These are phyloP conservation scores for Phialophora expanda DNA, from an alignment of 2,329 filamentous ascomycete genomes.

Conservation along the genomic window DNA sequence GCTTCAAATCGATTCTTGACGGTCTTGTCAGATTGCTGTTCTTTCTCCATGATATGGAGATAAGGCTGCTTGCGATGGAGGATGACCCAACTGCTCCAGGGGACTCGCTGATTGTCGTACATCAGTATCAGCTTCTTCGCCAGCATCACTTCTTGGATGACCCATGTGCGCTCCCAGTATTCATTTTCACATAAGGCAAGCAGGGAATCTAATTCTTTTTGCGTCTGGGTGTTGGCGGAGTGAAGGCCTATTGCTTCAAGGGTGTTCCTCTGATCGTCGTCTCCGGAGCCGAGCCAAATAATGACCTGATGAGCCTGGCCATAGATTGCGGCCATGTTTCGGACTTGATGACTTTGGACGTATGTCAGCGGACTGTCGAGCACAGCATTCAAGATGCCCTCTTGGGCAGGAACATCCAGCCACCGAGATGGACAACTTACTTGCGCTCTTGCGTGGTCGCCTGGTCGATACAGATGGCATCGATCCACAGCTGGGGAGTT, in stretches of 20 bases:
- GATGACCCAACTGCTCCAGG: neutral
- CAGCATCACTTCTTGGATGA: neutral
- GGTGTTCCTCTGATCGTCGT: neutral
- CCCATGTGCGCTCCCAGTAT: neutral
- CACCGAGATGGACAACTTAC: neutral
- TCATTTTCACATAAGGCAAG: neutral
- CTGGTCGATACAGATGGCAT: neutral
- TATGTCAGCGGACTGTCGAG: neutral
- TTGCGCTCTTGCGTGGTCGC: neutral
- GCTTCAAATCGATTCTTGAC: neutral
- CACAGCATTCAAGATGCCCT: neutral
- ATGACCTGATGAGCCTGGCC: neutral
- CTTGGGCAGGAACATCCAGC: neutral
- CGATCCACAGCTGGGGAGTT: neutral
- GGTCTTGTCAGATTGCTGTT: neutral
- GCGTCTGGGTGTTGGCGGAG: neutral
- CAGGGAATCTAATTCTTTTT: neutral
- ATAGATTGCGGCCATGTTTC: neutral
- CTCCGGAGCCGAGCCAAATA: neutral
- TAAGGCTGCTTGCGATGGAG: neutral
- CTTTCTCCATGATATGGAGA: neutral
- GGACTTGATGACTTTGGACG: neutral
- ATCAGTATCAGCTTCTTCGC: neutral
- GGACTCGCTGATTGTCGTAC: neutral
- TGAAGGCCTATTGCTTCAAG: neutral